Evolutionary conservation across 495 filamentous ascomycete species (phyloP), one percentile per base, ranked within the genome.

Genomic region (Achaetomiella virescens): DNA sequence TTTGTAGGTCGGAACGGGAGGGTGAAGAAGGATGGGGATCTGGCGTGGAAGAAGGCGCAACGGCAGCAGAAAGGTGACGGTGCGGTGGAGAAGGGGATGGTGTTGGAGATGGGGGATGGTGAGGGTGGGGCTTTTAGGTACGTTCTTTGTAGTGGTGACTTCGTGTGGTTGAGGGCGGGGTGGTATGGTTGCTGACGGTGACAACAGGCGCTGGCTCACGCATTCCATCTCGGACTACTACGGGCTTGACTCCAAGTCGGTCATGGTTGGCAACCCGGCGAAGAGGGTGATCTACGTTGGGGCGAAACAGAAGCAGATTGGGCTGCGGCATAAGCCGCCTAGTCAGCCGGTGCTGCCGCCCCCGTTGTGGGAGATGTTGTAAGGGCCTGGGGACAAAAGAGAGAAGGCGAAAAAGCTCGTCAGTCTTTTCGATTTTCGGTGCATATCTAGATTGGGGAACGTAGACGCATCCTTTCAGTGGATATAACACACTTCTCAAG

Each of bases 151-250:
- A 61, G 27, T 6, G 18, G 41, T 48, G 10, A 27, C 42, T 17
- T 7, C 14, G 24, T 18, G 9, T 36, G 14, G n/a, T 25, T 25
- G 29, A 1, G 18, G 3, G 31, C 9, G n/a, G 15, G 11, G 12
- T 48, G 4, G 27, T n/a, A n/a, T n/a, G 27, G 27, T 31, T 31
- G 27, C 27, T 48, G 1, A 14, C 7, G 0, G n/a, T n/a, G 2
- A 3, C 20, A 29, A 18, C 41, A 95, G 89, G 59, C 87, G 93
- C 47, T 98, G 90, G 88, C 81, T 98, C 52, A 90, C 96, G 5
- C 91, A 98, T 72, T 86, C 84, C 46, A 89, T 98, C 59, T 95
- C 90, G 20, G 77, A 84, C 7, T 97, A 98, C 69, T 98, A 98
- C 69, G 92, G 90, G 29, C 77, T 98, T 53, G 82, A 82, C 46